Conservation (phyloP, 73 alveolate genomes). For the Paraurostyla sp. region DNA sequence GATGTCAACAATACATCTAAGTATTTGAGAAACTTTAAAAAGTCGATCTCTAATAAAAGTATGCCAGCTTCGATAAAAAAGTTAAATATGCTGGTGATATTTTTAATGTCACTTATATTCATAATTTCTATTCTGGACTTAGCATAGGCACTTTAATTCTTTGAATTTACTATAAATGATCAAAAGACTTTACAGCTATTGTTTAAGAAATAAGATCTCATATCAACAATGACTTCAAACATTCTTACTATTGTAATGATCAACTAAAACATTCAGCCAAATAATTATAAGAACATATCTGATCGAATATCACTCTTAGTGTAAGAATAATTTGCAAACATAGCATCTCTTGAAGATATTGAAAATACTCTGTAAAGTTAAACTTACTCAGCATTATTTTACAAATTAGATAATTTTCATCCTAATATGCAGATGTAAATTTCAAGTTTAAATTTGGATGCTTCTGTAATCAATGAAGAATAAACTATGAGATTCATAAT, state of each 20-base stretch:
- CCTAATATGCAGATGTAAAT: not conserved
- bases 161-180: not conserved
- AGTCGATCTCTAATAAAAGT: conserved; percentile 1
- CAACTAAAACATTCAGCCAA: not conserved
- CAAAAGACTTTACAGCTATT: not conserved
- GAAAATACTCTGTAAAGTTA: not conserved
- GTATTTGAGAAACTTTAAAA: conserved; percentile 5
- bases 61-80: conserved; percentile 29
- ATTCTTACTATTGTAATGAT: not conserved
- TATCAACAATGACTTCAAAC: conserved; percentile 13
- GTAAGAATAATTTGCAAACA: not conserved
- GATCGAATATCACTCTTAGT: not conserved
- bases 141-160: not conserved
- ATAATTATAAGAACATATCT: not conserved
- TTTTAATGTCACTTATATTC: not conserved
- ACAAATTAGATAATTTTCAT: not conserved
- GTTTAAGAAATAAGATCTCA: not conserved
- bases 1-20: not conserved
- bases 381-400: not conserved
- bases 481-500: not conserved
- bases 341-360: not conserved
- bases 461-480: not conserved
- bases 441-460: not conserved
- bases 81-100: not conserved
- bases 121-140: not conserved